phyloP scores from a whole-genome alignment of 2,329 filamentous ascomycete species.

The Cyclaneusma minus region DNA sequence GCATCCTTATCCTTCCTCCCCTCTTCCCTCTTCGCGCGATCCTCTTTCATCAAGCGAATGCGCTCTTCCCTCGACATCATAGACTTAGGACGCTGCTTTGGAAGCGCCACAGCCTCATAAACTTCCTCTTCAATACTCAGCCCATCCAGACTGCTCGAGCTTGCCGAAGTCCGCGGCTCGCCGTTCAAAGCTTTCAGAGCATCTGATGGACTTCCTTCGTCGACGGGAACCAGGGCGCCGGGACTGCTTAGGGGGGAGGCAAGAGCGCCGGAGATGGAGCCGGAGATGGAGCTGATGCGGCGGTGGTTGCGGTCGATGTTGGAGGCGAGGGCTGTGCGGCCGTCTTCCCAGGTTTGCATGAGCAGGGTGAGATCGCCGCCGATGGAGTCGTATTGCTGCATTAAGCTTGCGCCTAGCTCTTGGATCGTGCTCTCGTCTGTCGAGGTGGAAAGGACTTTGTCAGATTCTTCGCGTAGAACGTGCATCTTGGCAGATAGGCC shows the following conservation, averaged over 20 bases:
- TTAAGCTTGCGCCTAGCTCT: conserved; percentile 65
- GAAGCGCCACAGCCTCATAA: conserved; percentile 79
- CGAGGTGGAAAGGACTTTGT: conserved; percentile 59
- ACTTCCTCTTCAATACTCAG: conserved; percentile 57
- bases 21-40: conserved; percentile 58
- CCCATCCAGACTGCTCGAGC: conserved; percentile 34
- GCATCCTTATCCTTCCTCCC: conserved; percentile 63
- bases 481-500: conserved; percentile 91
- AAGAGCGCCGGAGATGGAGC: conserved; percentile 31
- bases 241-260: conserved; percentile 46
- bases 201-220: conserved; percentile 44
- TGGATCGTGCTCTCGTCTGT: conserved; percentile 50
- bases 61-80: conserved; percentile 73
- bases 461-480: conserved; percentile 78
- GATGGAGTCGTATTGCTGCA: conserved; percentile 89
- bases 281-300: conserved; percentile 45
- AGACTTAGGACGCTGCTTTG: conserved; percentile 48
- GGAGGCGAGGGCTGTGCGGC: conserved; percentile 65
- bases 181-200: conserved; percentile 70
- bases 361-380: conserved; percentile 71
- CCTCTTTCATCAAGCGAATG: conserved; percentile 75
- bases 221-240: conserved; percentile 48
- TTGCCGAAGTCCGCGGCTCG: conserved; percentile 37
- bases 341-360: conserved; percentile 74
- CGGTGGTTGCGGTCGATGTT: conserved; percentile 73